Conservation (phyloP, 2,329 filamentous ascomycete species). For the Aureobasidium melanogenum region DNA sequence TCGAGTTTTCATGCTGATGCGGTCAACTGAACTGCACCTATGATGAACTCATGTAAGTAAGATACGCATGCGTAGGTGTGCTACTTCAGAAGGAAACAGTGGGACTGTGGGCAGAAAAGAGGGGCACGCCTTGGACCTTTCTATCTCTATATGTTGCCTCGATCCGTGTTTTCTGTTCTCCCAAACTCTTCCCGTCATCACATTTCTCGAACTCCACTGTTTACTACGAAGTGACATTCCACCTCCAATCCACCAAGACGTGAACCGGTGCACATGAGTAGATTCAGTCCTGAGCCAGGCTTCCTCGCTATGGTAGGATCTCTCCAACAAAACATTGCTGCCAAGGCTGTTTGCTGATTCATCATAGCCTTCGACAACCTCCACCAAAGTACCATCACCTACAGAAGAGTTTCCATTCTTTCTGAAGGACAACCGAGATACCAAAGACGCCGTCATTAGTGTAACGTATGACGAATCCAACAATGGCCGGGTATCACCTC, state of each 20-base stretch:
- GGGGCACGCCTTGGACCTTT: slow-evolving; percentile 1
- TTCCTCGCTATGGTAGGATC: neutral
- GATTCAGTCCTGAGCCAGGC: neutral
- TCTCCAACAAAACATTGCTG: neutral
- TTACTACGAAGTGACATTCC: neutral
- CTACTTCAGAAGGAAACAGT: neutral
- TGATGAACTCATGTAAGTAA: slow-evolving; percentile 4
- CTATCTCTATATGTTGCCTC: neutral
- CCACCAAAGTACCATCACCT: slow-evolving; percentile 5
- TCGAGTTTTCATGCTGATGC: neutral
- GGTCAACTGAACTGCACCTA: neutral
- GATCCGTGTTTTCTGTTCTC: neutral
- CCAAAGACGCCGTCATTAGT: slow-evolving; percentile 10
- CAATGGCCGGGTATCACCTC: slow-evolving; percentile 1
- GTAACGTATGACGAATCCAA: neutral
- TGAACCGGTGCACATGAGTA: neutral
- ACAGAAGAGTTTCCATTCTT: neutral
- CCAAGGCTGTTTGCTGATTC: neutral
- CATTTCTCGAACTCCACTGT: neutral
- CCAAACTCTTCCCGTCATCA: neutral
- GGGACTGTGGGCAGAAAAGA: slow-evolving; percentile 3
- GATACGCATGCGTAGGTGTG: neutral
- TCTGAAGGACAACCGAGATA: slow-evolving; percentile 3
- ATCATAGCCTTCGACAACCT: neutral
- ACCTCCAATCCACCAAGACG: neutral